Conservation (phyloP, 2,329 filamentous ascomycete genomes). For the Cladobotryum protrusum region DNA sequence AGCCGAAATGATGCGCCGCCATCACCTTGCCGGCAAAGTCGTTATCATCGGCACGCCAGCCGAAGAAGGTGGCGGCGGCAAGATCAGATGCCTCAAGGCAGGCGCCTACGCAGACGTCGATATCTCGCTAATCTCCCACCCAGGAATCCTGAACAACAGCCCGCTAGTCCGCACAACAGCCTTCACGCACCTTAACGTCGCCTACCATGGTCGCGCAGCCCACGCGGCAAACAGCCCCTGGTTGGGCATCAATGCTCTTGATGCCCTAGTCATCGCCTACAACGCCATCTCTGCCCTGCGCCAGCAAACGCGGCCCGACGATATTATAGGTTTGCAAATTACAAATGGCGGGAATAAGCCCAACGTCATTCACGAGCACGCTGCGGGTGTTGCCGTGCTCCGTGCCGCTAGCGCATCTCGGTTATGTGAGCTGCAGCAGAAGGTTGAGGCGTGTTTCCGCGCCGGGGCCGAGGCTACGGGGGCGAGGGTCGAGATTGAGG, state of each 20-base stretch:
- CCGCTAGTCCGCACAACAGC: conserved; percentile 47
- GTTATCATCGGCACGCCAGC: conserved; percentile 45
- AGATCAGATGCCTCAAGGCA: conserved; percentile 37
- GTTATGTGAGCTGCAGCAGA: conserved; percentile 32
- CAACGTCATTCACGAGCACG: conserved; percentile 49
- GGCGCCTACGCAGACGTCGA: conserved; percentile 29
- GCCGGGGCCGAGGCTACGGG: conserved; percentile 37
- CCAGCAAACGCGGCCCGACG: conserved; percentile 48
- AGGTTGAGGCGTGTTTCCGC: conserved; percentile 35
- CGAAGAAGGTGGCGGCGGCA: conserved; percentile 41
- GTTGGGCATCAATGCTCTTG: conserved; percentile 52
- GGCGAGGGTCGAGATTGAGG: conserved; percentile 36
- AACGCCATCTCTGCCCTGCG: conserved; percentile 44
- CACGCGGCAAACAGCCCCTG: conserved; percentile 51
- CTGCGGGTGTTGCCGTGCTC: conserved; percentile 38
- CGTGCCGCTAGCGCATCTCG: conserved; percentile 36
- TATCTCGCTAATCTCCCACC: conserved; percentile 19
- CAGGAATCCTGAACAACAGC: conserved; percentile 32
- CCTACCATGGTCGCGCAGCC: conserved; percentile 48
- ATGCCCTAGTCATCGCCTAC: conserved; percentile 45
- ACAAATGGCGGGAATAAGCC: conserved; percentile 44
- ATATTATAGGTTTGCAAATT: conserved; percentile 45
- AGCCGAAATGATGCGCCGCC: conserved; percentile 35
- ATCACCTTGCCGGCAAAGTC: conserved; percentile 37
- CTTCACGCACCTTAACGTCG: conserved; percentile 41